phyloP scores from a whole-genome alignment of 331 rosid genomes.

The Ulmus americana region DNA sequence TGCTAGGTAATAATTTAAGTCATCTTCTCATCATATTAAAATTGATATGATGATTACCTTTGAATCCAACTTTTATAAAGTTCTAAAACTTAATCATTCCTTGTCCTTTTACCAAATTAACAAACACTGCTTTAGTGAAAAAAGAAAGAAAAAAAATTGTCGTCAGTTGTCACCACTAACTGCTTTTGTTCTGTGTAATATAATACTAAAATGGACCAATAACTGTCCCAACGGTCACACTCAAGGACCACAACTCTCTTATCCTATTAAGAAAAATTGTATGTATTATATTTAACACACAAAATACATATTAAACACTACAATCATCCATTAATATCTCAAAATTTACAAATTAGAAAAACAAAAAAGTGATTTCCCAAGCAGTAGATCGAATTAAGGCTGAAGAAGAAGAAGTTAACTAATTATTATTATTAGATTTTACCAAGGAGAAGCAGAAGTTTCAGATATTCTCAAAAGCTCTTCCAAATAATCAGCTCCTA shows the following conservation, averaged over 20 bases:
- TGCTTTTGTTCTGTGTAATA: neutral
- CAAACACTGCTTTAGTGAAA: too few species aligned
- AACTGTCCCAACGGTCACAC: conserved; percentile 6
- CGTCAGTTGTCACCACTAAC: too few species aligned
- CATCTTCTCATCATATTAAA: too few species aligned
- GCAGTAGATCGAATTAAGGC: too few species aligned
- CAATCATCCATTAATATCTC: too few species aligned
- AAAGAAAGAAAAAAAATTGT: too few species aligned
- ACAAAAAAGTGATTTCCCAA: too few species aligned
- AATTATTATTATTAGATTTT: neutral
- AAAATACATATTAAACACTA: too few species aligned
- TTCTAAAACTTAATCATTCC: neutral
- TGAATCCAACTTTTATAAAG: neutral
- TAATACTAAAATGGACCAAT: neutral
- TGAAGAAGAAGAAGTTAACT: neutral
- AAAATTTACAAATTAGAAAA: too few species aligned
- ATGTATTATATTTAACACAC: too few species aligned
- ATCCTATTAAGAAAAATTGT: neutral
- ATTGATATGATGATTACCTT: neutral
- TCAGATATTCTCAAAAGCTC: conserved; percentile 36
- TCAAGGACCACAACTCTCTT: neutral
- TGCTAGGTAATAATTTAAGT: too few species aligned
- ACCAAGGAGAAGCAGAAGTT: neutral
- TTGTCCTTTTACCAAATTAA: too few species aligned
- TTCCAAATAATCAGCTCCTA: conserved; percentile 49